Base-by-base conservation (phyloP, 2,329 filamentous ascomycete species). In the Periconia macrospinosa region DNA sequence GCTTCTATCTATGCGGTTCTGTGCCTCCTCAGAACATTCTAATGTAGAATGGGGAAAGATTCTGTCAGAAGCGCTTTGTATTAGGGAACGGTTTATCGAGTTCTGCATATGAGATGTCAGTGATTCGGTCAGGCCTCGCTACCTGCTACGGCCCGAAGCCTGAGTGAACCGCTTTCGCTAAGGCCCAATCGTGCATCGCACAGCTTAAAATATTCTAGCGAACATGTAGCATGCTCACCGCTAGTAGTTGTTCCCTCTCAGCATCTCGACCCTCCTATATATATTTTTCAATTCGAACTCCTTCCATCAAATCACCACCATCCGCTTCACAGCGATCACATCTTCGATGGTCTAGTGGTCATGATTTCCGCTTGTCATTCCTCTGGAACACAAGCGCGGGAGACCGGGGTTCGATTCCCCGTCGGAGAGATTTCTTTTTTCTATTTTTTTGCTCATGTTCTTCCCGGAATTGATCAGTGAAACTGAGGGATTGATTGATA, bases 401-500 rank as follows among this genome's bases (percentile, higher is more conserved):
- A 62, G 59, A 62, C 59, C 59, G 59, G 60, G 60, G 58, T 62
- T 62, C 60, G 60, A 62, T 62, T 62, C 61, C 62, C 58, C 61
- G 54, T 47, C 41, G 50, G 54, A 56, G 54, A 56, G 54, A 33
- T 47, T 19, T 50, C 41, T 47, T 51, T 50, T 48, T 44, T 40
- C 6, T 2, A 18, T 44, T 45, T 17, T 40, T 47, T 40, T 37
- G 35, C 14, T 15, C 37, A 3, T 33, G 23, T 46, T 10, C 11
- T 27, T 7, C 3, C 10, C 6, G 14, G 41, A 11, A 17, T 3
- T 20, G 6, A 11, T 19, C 9, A 3, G 3, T 5, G 41, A 20
- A 42, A 42, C 11, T 18, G 41, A 37, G 33, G 6, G 33, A 33
- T 33, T 7, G 5, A 27, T 27, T 27, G 3, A 27, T 27, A 27